Base-by-base conservation (phyloP, 805 yeast genomes). In the Naumovozyma baii region DNA sequence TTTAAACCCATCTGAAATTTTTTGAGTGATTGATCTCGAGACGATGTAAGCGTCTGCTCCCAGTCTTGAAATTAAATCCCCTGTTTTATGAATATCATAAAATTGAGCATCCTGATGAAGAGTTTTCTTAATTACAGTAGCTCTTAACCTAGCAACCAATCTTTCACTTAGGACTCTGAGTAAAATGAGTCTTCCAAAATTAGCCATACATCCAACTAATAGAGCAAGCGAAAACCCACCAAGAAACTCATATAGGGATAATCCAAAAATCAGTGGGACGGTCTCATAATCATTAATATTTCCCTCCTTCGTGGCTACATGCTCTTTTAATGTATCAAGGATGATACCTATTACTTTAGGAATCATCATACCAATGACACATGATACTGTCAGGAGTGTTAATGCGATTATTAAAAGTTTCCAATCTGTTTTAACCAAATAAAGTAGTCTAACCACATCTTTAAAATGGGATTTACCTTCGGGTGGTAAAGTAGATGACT, bases 21-120 rank as follows among this genome's bases (percentile, higher is more conserved):
- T 90, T 50, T 85, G 94, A 17, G 96, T 85, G 46, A 92, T 74
- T 0, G 96, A 79, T 48, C 86, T 74, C 8, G 96, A 76, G 15
- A 90, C 94, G 20, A 92, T 78, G 44, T 84, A 87, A 1, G 96
- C 83, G 59, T 92, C 98, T 32, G 84, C 81, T 13, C 94, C 83
- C 38, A 90, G 66, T 43, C 98, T 70, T 9, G 96, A 86, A 33
- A 90, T 87, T 54, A 90, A 69, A 57, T 90, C 98, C 31, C 98
- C 98, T 8, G 87, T 87, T 55, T 90, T 82, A 46, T 94, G 86
- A n/a, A 79, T 76, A 56, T 90, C 98, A 63, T 87, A 88, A 56
- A 92, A 90, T 55, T 83, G 88, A 14, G 95, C 81, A 58, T 90
- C 96, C 55, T 90, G 96, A 34, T 78, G 76, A 47, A 92, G 70